phyloP scores from a whole-genome alignment of 805 yeast genomes.

The Kodamaea sagamina region DNA sequence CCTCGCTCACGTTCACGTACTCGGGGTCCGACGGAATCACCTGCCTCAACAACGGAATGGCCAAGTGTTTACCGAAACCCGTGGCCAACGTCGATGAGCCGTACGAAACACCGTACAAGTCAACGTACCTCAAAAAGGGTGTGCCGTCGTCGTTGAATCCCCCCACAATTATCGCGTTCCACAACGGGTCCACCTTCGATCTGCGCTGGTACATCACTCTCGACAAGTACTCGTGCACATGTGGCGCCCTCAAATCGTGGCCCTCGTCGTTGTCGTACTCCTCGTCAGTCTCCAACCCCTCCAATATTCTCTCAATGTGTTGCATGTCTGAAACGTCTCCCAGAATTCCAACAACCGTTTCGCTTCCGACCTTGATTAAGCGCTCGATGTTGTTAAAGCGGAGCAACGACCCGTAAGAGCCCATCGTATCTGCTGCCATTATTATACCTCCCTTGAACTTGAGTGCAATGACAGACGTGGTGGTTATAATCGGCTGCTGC shows the following conservation, averaged over 20 bases:
- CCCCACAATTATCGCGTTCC: constrained; percentile 92
- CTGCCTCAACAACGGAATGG: constrained; percentile 86
- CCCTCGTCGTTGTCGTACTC: constrained; percentile 76
- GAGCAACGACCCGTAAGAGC: constrained; percentile 88
- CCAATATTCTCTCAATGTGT: constrained; percentile 70
- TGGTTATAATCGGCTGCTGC: constrained; percentile 93
- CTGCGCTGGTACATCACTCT: constrained; percentile 85
- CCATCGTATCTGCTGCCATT: constrained; percentile 93
- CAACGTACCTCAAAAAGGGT: constrained; percentile 83
- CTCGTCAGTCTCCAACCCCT: constrained; percentile 70
- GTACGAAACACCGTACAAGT: constrained; percentile 88
- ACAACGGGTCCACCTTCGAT: constrained; percentile 90
- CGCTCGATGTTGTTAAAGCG: constrained; percentile 86
- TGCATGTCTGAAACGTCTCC: constrained; percentile 97
- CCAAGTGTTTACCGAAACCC: constrained; percentile 95
- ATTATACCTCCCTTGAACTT: constrained; percentile 89
- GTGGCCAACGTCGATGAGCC: constrained; percentile 88
- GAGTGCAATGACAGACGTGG: constrained; percentile 91
- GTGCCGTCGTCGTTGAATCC: constrained; percentile 69
- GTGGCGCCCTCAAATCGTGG: constrained; percentile 70
- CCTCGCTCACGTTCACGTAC: constrained; percentile 65
- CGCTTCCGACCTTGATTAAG: constrained; percentile 76
- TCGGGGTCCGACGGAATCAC: constrained; percentile 79
- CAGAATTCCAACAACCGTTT: constrained; percentile 87
- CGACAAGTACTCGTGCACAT: constrained; percentile 84